These are phyloP conservation scores for Rauvolfia tetraphylla DNA, from an alignment of 257 asterid genomes.

Conservation along the genomic window DNA sequence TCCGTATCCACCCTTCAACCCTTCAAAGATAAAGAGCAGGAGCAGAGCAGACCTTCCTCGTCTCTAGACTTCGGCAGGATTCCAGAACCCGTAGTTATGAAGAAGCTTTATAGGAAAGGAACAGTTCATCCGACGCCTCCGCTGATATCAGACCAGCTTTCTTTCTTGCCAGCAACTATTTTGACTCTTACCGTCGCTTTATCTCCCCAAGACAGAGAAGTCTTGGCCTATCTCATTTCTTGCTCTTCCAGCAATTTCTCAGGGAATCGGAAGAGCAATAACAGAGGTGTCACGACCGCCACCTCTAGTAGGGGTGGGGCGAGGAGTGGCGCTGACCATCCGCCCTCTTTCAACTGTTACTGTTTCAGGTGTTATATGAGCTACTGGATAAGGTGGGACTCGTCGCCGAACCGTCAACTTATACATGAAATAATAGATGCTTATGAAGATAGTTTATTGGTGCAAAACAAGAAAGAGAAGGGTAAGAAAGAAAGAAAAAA, in stretches of 20 bases:
- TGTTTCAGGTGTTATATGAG: slow-evolving; percentile 42
- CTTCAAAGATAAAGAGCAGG: background rate
- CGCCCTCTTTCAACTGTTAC: slow-evolving; percentile 25
- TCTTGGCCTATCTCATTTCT: slow-evolving; percentile 35
- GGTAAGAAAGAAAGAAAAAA: slow-evolving; percentile 28
- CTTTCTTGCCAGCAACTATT: slow-evolving; percentile 38
- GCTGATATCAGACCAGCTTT: slow-evolving; percentile 24
- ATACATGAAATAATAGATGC: slow-evolving; percentile 45
- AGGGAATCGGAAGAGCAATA: slow-evolving; percentile 5
- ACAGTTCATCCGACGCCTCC: slow-evolving; percentile 35
- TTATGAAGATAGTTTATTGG: slow-evolving; percentile 29
- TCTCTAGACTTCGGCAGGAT: background rate
- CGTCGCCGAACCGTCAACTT: slow-evolving; percentile 43
- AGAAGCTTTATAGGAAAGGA: slow-evolving; percentile 28
- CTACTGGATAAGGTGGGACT: slow-evolving; percentile 43
- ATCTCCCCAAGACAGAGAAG: slow-evolving; percentile 33
- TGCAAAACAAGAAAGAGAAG: slow-evolving; percentile 25
- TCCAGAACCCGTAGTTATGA: slow-evolving; percentile 17
- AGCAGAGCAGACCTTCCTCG: background rate
- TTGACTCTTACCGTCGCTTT: slow-evolving; percentile 32
- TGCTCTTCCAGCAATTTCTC: slow-evolving; percentile 24
- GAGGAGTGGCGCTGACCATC: slow-evolving; percentile 16
- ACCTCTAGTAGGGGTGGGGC: background rate
- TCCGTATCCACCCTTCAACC: background rate
- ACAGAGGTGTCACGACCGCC: background rate